A percentile compares a stretch with the other conserved stretches of the same genome.
These are phyloP conservation scores for Alternaria hordeiaustralica DNA, from an alignment of 2,329 filamentous ascomycete species.

Conservation along the genomic window DNA sequence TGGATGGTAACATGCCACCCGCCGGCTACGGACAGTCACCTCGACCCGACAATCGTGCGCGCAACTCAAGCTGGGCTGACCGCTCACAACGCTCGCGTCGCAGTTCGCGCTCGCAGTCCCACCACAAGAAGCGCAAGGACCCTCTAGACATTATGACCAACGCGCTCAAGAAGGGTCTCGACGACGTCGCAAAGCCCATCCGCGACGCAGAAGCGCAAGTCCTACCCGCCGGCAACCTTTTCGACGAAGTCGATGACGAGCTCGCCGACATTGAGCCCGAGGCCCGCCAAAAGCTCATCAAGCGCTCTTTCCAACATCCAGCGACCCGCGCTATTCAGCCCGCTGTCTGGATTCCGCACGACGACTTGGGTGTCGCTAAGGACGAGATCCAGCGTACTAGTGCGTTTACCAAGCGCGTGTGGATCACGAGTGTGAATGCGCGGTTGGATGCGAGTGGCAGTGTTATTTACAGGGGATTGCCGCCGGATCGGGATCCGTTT, in stretches of 20 bases:
- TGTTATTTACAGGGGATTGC: conserved; percentile 83
- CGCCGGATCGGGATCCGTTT: conserved; percentile 71
- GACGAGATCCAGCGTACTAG: conserved; percentile 85
- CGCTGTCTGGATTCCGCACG: conserved; percentile 91
- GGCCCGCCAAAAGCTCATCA: conserved; percentile 83
- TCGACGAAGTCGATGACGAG: conserved; percentile 87
- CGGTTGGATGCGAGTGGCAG: conserved; percentile 82
- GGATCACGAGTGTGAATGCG: conserved; percentile 93
- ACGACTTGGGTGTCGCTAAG: conserved; percentile 87
- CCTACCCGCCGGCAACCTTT: conserved; percentile 79
- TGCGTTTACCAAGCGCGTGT: conserved; percentile 75
- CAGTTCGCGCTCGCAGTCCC: conserved; percentile 36
- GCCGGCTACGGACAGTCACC: conserved; percentile 8
- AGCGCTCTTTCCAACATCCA: conserved; percentile 88
- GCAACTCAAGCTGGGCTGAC: conserved; percentile 37
- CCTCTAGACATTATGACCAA: conserved; percentile 38
- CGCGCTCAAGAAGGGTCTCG: conserved; percentile 34
- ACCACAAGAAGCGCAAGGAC: conserved; percentile 29
- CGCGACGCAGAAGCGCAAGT: conserved; percentile 51
- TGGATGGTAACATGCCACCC: conserved; percentile 22
- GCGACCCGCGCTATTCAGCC: conserved; percentile 84
- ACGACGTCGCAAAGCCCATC: conserved; percentile 40
- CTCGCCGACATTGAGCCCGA: conserved; percentile 92
- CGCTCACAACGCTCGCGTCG: conserved; percentile 37
- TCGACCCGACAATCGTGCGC: conserved; percentile 27